phyloP scores from a whole-genome alignment of 2,329 filamentous ascomycete genomes.

The Penicillium sclerotiorum region DNA sequence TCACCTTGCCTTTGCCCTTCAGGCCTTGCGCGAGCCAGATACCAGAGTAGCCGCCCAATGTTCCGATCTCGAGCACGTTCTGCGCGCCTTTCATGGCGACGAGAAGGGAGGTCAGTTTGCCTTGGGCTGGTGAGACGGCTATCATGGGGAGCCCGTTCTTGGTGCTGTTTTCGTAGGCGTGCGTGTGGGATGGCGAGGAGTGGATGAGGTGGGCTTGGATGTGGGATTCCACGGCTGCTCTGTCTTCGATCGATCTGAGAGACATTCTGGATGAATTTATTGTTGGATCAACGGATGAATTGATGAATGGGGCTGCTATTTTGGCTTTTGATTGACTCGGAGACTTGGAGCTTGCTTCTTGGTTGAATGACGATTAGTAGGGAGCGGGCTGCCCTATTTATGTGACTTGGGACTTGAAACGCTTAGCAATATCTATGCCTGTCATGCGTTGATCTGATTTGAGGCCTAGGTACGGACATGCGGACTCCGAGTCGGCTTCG shows the following conservation, averaged over 20 bases:
- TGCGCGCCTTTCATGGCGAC: not conserved
- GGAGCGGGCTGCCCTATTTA: too few species aligned
- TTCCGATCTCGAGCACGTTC: conserved; percentile 57
- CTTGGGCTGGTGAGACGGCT: conserved; percentile 9
- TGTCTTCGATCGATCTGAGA: not conserved
- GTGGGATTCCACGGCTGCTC: conserved; percentile 3
- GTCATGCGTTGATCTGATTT: too few species aligned
- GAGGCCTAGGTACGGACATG: too few species aligned
- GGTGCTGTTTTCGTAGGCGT: conserved; percentile 8
- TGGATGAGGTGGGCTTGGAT: conserved; percentile 4
- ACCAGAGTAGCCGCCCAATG: conserved; percentile 57
- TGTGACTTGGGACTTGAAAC: too few species aligned
- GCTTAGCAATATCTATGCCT: too few species aligned
- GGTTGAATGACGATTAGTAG: too few species aligned
- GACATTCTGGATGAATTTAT: not conserved
- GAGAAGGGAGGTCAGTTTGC: conserved; percentile 6
- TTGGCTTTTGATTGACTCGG: too few species aligned
- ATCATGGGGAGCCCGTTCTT: conserved; percentile 7
- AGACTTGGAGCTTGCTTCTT: too few species aligned
- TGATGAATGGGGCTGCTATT: not conserved
- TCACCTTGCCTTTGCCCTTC: conserved; percentile 40
- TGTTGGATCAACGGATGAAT: not conserved
- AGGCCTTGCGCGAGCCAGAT: conserved; percentile 53
- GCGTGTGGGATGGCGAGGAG: not conserved
- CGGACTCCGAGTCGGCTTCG: too few species aligned